Base-by-base conservation (phyloP, 2,329 filamentous ascomycete genomes). In the Pestalotiopsis sp. region DNA sequence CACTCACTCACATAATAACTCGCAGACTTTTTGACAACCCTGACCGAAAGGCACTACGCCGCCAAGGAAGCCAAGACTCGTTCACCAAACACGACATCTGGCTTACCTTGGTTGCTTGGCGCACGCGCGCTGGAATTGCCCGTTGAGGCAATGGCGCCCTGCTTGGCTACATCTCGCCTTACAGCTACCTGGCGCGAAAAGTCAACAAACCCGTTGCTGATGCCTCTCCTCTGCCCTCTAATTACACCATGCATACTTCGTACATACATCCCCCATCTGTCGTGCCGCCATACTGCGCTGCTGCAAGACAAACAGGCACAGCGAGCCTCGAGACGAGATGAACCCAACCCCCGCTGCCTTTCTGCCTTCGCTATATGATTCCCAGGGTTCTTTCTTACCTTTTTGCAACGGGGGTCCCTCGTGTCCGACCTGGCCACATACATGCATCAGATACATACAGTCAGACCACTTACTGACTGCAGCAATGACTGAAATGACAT, bases 41-140 rank as follows among this genome's bases (percentile, higher is more conserved):
- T 20, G 58, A n/a, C 58, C 58, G 35, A 61, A 17, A 14, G 20
- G 20, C 44, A 52, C 17, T 3, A n/a, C 14, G 7, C 44, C 44
- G 44, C 44, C 44, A 52, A 52, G 44, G 20, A 52, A 52, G 44
- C 44, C 26, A 38, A 61, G 58, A 35, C 24, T 40, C 30, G 24
- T 30, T 39, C 58, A 61, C 30, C 58, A 7, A 39, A 61, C 35
- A 61, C 58, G 58, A 61, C 58, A 52, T 52, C 24, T 61, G 26
- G 30, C 24, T 35, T 61, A 13, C 26, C 56, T 58, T 58, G 56
- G 56, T 61, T 13, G 13, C 56, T 58, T 58, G 56, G 56, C 56
- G 20, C 17, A 20, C 26, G 10, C 30, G 35, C 58, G 58, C 26
- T 39, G 58, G 30, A 39, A 20, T 40, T 61, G 30, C 58, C 58